Base-by-base conservation (phyloP, 108 stramenopile genomes). In the Thalassiosira profunda region DNA sequence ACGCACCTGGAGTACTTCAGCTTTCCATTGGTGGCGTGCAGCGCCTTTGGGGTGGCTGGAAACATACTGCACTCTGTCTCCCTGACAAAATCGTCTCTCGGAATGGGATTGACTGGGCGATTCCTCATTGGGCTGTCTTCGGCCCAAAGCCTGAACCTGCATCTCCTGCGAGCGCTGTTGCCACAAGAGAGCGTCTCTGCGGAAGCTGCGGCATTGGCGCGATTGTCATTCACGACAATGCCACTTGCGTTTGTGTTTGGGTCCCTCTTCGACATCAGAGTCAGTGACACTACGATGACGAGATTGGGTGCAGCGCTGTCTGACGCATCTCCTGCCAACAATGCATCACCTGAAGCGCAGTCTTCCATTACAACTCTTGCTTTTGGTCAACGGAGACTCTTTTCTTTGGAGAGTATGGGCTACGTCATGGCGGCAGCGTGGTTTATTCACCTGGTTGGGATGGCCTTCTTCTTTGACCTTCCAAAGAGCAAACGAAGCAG, bases 51-150 rank as follows among this genome's bases (percentile, higher is more conserved):
- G n/a, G n/a, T 81, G 3, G 21, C 46, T 12, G 80, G 80, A 25
- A 81, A 81, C 43, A 60, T 71, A 10, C 35, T 74, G 40, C 72
- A 58, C 59, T 47, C 74, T 1, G 51, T 60, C 20, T 49, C 74
- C 35, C 10, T 51, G 25, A 29, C 43, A 21, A 31, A 28, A 10
- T n/a, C 33, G 30, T 76, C 74, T 15, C 28, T 75, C 1, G 28
- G 14, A 58, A 69, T 76, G 54, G 74, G 74, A 35, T 25, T 76
- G 17, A 30, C 65, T 17, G 80, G 80, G 21, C 53, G 80, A 17
- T 65, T 76, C 12, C 55, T 81, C 3, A 26, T 76, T 25, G 80
- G 80, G 17, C 65, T 81, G 17, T 71, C 66, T 4, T 74, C 48
- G 15, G 54, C 70, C 41, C 72, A 79, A 49, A 9, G 55, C 21